These are phyloP conservation scores for Fusarium subglutinans DNA, from an alignment of 2,329 filamentous ascomycete genomes.

Conservation along the genomic window DNA sequence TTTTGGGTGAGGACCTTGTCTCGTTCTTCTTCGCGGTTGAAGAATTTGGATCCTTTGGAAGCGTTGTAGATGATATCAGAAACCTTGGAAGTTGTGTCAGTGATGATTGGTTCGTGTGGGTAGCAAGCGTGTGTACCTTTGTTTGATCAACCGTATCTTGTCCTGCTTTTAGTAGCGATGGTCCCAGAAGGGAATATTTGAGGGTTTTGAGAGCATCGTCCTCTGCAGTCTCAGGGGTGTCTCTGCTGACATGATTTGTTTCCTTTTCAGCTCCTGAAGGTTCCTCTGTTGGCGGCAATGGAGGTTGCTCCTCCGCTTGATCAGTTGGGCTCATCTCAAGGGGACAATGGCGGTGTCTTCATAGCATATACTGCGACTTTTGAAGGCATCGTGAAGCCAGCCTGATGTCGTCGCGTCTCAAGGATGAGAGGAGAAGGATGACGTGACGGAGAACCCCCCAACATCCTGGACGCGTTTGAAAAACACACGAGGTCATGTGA, in stretches of 20 bases:
- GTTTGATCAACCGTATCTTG: constrained; percentile 93
- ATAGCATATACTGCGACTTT: constrained; percentile 1
- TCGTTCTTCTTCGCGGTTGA: constrained; percentile 86
- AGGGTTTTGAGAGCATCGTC: constrained; percentile 61
- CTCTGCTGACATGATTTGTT: constrained; percentile 1
- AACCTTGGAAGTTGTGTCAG: constrained; percentile 61
- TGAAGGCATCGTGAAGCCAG: constrained; percentile 34
- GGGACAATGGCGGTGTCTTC: neutral
- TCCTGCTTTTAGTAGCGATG: constrained; percentile 91
- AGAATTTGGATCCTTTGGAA: constrained; percentile 96
- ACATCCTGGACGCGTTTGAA: constrained; percentile 23
- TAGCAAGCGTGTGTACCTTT: constrained; percentile 62
- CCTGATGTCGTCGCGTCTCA: constrained; percentile 32
- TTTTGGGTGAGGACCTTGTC: constrained; percentile 87
- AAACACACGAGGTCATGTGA: constrained; percentile 42
- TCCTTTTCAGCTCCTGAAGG: neutral
- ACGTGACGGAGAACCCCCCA: constrained; percentile 33
- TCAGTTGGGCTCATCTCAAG: constrained; percentile 34
- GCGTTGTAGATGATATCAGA: constrained; percentile 97
- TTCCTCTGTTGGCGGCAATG: constrained; percentile 4
- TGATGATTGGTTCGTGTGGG: neutral
- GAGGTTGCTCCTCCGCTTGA: constrained; percentile 23
- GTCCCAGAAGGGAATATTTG: constrained; percentile 90
- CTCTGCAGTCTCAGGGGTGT: constrained; percentile 1
- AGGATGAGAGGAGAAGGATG: constrained; percentile 4